Evolutionary conservation across 139 green algal species (phyloP).

Genomic region (Picochlorum sp.): DNA sequence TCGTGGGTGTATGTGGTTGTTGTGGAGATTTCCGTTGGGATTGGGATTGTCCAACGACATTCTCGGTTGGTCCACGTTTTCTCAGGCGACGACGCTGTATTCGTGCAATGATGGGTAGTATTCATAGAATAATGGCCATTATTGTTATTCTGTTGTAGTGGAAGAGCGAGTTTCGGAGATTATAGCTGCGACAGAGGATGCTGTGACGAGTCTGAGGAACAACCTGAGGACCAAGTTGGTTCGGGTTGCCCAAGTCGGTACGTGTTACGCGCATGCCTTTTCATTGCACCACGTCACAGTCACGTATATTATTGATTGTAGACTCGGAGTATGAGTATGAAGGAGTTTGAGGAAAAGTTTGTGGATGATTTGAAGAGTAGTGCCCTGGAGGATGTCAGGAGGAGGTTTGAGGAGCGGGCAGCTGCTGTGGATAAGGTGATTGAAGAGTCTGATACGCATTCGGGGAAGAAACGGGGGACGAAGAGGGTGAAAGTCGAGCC

Average conservation of each 20-base stretch:
- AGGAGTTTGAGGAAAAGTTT: slow-evolving; percentile 21
- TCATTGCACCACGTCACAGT: too few relatives aligned
- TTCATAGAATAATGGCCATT: too few relatives aligned
- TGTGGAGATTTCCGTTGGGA: too few relatives aligned
- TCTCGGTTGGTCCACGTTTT: too few relatives aligned
- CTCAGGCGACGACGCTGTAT: too few relatives aligned
- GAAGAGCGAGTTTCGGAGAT: slow-evolving; percentile 19
- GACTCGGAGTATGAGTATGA: slow-evolving; percentile 20
- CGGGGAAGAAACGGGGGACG: not conserved
- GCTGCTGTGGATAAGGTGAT: not conserved
- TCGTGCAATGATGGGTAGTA: too few relatives aligned
- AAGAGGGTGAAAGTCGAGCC: not conserved
- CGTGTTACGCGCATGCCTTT: not conserved
- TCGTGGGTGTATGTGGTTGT: too few relatives aligned
- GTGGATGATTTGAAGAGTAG: slow-evolving; percentile 24
- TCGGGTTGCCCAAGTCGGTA: slow-evolving; percentile 21
- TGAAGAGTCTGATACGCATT: slow-evolving; percentile 1
- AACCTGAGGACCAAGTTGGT: slow-evolving; percentile 15
- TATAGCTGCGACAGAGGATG: slow-evolving; percentile 19
- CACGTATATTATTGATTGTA: not conserved
- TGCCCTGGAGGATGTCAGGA: slow-evolving; percentile 21
- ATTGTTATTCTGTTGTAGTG: slow-evolving; percentile 11
- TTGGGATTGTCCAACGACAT: too few relatives aligned
- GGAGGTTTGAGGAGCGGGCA: slow-evolving; percentile 17
- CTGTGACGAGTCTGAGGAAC: slow-evolving; percentile 19